phyloP scores from a whole-genome alignment of 2,329 filamentous ascomycete genomes.

The Penicillium hordei region DNA sequence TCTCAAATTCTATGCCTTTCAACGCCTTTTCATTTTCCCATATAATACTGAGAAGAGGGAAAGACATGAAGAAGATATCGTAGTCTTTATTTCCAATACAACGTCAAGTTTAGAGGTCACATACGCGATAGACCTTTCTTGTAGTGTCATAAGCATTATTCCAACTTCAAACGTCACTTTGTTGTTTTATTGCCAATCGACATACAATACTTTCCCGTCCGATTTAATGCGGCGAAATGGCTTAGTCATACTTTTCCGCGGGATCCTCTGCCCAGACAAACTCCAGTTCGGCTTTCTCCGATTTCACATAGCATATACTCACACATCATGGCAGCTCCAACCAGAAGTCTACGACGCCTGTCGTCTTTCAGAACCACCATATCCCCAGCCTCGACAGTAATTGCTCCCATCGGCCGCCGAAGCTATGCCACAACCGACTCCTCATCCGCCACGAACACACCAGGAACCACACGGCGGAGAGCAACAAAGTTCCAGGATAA shows the following conservation, averaged over 20 bases:
- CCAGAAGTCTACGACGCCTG: conserved; percentile 34
- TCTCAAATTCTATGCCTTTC: too few relatives aligned
- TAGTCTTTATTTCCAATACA: background rate
- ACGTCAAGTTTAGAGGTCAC: too few relatives aligned
- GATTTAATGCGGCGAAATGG: background rate
- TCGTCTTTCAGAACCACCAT: conserved; percentile 29
- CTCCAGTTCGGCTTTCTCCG: conserved; percentile 7
- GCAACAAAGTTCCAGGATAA: conserved; percentile 61
- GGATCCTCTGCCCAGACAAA: conserved; percentile 4
- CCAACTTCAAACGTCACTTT: background rate
- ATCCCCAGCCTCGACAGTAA: conserved; percentile 16
- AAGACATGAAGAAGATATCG: background rate
- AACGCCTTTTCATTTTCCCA: background rate
- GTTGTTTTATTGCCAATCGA: background rate
- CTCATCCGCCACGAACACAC: conserved; percentile 35
- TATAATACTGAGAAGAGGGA: background rate
- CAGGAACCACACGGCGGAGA: conserved; percentile 52
- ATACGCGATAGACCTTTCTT: background rate
- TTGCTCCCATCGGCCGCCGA: conserved; percentile 27
- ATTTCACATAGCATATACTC: conserved; percentile 11
- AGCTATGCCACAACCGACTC: conserved; percentile 43
- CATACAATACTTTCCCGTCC: conserved; percentile 6
- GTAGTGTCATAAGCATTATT: background rate
- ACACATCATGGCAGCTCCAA: conserved; percentile 36
- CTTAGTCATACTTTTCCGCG: conserved; percentile 11